These are phyloP conservation scores for Chrysochromulina tobinii DNA, from an alignment of 78 protist genomes.

Conservation along the genomic window DNA sequence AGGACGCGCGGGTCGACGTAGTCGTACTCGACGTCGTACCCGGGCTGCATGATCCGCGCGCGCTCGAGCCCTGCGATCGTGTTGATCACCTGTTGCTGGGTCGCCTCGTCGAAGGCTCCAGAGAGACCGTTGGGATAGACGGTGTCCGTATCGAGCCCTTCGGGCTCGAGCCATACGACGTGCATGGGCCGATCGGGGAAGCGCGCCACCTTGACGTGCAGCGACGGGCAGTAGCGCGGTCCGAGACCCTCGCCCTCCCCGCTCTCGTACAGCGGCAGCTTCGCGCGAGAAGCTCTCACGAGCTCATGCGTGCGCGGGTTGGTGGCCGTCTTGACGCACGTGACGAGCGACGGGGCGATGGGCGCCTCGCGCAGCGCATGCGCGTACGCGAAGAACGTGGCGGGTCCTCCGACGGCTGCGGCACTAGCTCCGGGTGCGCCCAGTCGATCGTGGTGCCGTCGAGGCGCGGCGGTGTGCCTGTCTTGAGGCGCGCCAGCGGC, in stretches of 20 bases:
- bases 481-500: constrained; percentile 78
- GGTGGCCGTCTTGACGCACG: constrained; percentile 81
- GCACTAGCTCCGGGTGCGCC: constrained; percentile 31
- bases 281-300: constrained; percentile 42
- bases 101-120: background rate
- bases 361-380: background rate
- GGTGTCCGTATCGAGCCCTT: background rate
- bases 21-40: constrained; percentile 46
- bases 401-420: constrained; percentile 68
- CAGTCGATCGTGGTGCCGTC: constrained; percentile 66
- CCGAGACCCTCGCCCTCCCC: constrained; percentile 79
- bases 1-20: constrained; percentile 15
- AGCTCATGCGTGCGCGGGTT: constrained; percentile 66
- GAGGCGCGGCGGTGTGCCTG: constrained; percentile 90
- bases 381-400: constrained; percentile 74
- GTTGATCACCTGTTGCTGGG: background rate
- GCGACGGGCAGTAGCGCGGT: constrained; percentile 20
- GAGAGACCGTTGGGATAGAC: constrained; percentile 45
- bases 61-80: constrained; percentile 17
- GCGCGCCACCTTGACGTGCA: background rate
- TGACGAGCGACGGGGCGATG: background rate
- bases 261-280: constrained; percentile 49
- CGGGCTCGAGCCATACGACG: constrained; percentile 43
- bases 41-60: constrained; percentile 8
- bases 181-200: background rate